phyloP scores from a whole-genome alignment of 148 eudicot species.

The Rhododendron mucronatum region DNA sequence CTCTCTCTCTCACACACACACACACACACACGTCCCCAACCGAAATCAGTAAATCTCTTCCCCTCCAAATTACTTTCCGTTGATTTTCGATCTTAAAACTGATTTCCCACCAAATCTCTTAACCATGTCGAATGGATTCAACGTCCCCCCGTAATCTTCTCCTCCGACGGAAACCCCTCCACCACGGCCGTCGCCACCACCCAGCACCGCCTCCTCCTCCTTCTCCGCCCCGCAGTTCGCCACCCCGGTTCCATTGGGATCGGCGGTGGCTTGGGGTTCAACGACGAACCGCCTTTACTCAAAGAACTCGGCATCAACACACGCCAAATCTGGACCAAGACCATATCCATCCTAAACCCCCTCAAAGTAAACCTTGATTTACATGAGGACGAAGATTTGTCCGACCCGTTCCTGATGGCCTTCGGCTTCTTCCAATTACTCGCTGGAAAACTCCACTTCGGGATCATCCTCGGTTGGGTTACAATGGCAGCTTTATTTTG shows the following conservation, averaged over 20 bases:
- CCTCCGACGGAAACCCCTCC: no score
- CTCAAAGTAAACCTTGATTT: conserved; percentile 32
- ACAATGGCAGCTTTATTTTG: conserved; percentile 47
- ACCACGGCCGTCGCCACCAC: no score
- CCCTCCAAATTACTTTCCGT: no score
- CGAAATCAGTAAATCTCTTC: no score
- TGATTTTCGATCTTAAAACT: no score
- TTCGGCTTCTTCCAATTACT: conserved; percentile 68
- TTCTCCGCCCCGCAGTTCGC: conserved; percentile 29
- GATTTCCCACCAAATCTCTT: no score
- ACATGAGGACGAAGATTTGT: conserved; percentile 59
- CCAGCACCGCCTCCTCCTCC: conserved; percentile 31
- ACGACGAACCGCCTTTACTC: conserved; percentile 60
- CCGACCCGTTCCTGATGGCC: conserved; percentile 62
- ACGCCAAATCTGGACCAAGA: conserved; percentile 44
- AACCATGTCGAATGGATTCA: no score
- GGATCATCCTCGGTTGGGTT: conserved; percentile 73
- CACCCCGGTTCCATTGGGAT: not conserved
- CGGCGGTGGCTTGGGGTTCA: conserved; percentile 28
- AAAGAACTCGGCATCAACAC: conserved; percentile 67
- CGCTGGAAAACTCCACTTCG: conserved; percentile 69
- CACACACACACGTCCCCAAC: no score
- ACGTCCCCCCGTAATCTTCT: no score
- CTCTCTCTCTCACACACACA: no score
- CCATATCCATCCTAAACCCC: conserved; percentile 52